phyloP scores from a whole-genome alignment of 1,139 yeast species.

The Blastobotrys buckinghamii region DNA sequence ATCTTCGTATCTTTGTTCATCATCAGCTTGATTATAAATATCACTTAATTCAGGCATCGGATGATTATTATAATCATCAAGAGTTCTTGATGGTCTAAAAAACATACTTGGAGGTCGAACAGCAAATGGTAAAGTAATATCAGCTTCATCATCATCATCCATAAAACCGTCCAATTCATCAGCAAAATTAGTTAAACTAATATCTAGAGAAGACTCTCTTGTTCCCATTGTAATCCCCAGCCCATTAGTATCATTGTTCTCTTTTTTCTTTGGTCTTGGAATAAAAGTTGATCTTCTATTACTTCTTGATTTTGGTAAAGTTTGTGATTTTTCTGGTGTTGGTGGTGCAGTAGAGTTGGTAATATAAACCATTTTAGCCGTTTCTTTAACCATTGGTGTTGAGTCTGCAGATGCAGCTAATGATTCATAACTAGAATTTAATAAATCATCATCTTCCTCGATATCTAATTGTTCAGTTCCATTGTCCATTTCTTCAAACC shows the following conservation, averaged over 20 bases:
- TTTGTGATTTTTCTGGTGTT: neutral
- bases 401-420: neutral
- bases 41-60: neutral
- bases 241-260: neutral
- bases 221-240: neutral
- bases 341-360: neutral
- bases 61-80: neutral
- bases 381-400: neutral
- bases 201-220: neutral
- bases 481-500: too few relatives aligned
- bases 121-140: constrained; percentile 4
- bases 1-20: neutral
- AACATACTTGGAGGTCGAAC: constrained; percentile 7
- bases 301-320: neutral
- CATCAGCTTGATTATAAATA: neutral
- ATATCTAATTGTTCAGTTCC: too few relatives aligned
- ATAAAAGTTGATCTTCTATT: constrained; percentile 1
- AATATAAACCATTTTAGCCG: neutral
- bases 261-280: neutral
- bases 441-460: too few relatives aligned
- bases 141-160: neutral
- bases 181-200: neutral
- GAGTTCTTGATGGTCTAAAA: constrained; percentile 1
- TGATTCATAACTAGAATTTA: neutral
- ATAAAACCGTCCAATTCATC: constrained; percentile 1